Evolutionary conservation across 495 filamentous ascomycete genomes (phyloP).

Genomic region (Lasiosphaeria miniovina): DNA sequence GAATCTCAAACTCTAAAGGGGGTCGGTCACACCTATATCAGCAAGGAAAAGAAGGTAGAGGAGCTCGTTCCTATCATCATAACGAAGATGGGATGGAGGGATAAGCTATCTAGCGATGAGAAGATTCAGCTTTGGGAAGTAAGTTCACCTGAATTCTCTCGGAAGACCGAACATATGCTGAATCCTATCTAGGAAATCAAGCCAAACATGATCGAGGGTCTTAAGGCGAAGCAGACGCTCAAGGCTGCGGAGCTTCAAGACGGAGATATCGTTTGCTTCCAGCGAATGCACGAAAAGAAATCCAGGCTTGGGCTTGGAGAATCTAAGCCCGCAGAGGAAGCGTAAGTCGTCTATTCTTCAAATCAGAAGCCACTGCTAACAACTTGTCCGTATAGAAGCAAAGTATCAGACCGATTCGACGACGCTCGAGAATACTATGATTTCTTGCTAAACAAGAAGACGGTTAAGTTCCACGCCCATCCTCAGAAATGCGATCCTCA

Average conservation of each 20-base stretch:
- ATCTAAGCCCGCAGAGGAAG: conserved; percentile 27
- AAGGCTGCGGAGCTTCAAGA: conserved; percentile 92
- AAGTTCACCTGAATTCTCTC: conserved; percentile 11
- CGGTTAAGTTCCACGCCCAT: conserved; percentile 64
- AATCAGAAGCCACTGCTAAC: conserved; percentile 37
- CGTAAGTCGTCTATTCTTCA: conserved; percentile 31
- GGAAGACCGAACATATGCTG: conserved; percentile 14
- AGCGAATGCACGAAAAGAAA: conserved; percentile 55
- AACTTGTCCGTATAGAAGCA: conserved; percentile 14
- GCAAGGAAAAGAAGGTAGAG: conserved; percentile 77
- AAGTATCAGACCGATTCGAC: conserved; percentile 41
- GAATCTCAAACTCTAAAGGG: conserved; percentile 71
- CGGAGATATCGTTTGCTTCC: conserved; percentile 96
- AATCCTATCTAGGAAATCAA: conserved; percentile 75
- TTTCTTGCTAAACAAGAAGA: conserved; percentile 79
- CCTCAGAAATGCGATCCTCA: conserved; percentile 42
- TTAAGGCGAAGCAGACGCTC: conserved; percentile 87
- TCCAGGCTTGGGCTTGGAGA: conserved; percentile 30
- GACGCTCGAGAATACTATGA: conserved; percentile 89
- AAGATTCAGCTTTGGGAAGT: conserved; percentile 74
- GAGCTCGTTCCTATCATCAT: conserved; percentile 80
- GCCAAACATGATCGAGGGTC: conserved; percentile 89
- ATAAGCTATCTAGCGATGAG: conserved; percentile 46
- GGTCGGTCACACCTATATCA: conserved; percentile 78
- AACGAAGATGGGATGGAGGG: conserved; percentile 84